Evolutionary conservation across 2,329 filamentous ascomycete genomes (phyloP).

Genomic region (Colletotrichum sp.): DNA sequence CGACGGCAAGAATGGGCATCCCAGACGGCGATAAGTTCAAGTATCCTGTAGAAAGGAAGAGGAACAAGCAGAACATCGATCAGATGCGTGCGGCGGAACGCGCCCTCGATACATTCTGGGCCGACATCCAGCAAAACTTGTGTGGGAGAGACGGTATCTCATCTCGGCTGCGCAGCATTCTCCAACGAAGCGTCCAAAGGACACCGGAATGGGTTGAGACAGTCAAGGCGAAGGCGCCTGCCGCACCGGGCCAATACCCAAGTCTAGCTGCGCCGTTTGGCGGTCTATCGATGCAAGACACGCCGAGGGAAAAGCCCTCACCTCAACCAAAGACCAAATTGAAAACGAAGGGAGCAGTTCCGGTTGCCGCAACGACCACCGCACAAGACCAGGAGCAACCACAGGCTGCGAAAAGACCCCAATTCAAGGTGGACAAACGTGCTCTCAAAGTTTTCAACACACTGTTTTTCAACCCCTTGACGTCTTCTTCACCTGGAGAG

Average conservation of each 20-base stretch:
- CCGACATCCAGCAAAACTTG: constrained; percentile 22
- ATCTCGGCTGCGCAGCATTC: constrained; percentile 23
- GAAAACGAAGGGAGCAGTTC: neutral
- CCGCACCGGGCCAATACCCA: neutral
- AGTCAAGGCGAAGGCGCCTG: neutral
- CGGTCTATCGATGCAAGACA: neutral
- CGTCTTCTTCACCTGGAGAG: constrained; percentile 46
- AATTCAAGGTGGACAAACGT: constrained; percentile 30
- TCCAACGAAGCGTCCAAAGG: constrained; percentile 22
- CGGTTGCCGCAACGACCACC: neutral
- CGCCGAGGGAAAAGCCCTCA: neutral
- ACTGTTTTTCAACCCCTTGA: constrained; percentile 44
- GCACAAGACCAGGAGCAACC: constrained; percentile 2
- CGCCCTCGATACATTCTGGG: constrained; percentile 53
- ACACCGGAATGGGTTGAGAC: constrained; percentile 24
- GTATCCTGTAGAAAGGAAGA: constrained; percentile 47
- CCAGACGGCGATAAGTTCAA: constrained; percentile 43
- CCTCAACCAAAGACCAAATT: neutral
- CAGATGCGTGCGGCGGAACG: constrained; percentile 49
- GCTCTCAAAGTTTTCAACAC: constrained; percentile 37
- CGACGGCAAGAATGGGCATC: constrained; percentile 28
- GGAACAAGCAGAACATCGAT: constrained; percentile 47
- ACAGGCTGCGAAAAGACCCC: neutral
- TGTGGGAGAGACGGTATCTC: constrained; percentile 1
- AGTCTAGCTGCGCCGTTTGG: neutral